Evolutionary conservation across 257 asterid genomes (phyloP).

Genomic region (Petrea volubilis): DNA sequence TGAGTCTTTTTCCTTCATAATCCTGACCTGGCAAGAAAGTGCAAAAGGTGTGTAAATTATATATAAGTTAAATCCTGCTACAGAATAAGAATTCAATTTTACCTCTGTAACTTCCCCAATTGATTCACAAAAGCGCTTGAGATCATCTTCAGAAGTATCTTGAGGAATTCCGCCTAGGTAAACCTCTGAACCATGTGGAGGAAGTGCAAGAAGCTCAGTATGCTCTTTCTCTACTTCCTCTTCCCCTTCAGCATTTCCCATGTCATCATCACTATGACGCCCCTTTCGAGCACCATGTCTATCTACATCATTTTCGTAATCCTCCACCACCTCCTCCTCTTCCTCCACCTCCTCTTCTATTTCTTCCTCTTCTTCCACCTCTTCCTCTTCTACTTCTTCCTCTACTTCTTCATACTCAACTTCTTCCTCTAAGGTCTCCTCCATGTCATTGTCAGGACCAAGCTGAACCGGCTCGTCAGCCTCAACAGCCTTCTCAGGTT

Average conservation of each 20-base stretch:
- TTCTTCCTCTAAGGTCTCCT: conserved; percentile 56
- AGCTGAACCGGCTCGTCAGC: conserved; percentile 53
- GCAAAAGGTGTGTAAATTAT: conserved; percentile 2
- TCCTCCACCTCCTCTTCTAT: conserved; percentile 48
- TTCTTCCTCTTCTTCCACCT: conserved; percentile 45
- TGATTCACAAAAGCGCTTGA: conserved; percentile 52
- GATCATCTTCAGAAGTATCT: conserved; percentile 58
- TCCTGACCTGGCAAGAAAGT: conserved; percentile 55
- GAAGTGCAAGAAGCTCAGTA: conserved; percentile 74
- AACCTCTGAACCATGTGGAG: conserved; percentile 78
- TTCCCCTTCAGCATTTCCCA: conserved; percentile 38
- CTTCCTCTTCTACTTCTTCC: conserved; percentile 60
- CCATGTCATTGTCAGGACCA: conserved; percentile 51
- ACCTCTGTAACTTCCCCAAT: conserved; percentile 75
- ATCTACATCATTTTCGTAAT: conserved; percentile 26
- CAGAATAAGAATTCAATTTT: conserved; percentile 11
- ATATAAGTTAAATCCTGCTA: background rate
- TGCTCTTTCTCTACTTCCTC: conserved; percentile 45
- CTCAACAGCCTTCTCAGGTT: conserved; percentile 47
- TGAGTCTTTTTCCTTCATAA: conserved; percentile 77
- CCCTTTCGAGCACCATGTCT: conserved; percentile 28
- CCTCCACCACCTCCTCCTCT: conserved; percentile 50
- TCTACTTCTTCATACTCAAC: conserved; percentile 72
- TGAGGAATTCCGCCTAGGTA: conserved; percentile 62
- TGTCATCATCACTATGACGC: conserved; percentile 36